Conservation (phyloP, 805 yeast genomes). For the Zygosaccharomyces gambellarensis region DNA sequence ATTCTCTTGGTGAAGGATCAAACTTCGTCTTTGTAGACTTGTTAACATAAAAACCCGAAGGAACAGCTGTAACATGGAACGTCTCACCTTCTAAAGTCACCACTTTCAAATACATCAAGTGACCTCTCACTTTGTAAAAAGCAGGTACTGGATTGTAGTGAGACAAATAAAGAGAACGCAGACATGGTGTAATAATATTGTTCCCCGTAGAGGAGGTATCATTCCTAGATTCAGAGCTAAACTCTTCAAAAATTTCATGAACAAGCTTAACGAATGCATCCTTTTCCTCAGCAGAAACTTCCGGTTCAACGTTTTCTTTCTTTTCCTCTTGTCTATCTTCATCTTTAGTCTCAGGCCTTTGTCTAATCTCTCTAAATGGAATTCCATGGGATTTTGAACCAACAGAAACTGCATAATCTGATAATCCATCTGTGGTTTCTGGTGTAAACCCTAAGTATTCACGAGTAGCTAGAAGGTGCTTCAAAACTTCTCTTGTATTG, state of each 20-base stretch:
- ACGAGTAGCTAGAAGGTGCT: constrained; percentile 31
- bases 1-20: constrained; percentile 53
- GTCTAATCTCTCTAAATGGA: constrained; percentile 23
- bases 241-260: constrained; percentile 22
- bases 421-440: constrained; percentile 31
- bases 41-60: constrained; percentile 75
- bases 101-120: constrained; percentile 67
- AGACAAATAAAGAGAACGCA: constrained; percentile 63
- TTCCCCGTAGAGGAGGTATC: constrained; percentile 20
- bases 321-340: constrained; percentile 13
- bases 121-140: constrained; percentile 61
- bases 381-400: constrained; percentile 29
- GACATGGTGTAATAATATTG: constrained; percentile 34
- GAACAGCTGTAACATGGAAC: constrained; percentile 71
- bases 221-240: constrained; percentile 15
- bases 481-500: constrained; percentile 29
- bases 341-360: constrained; percentile 11
- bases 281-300: constrained; percentile 31
- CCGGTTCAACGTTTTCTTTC: constrained; percentile 21
- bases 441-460: constrained; percentile 33
- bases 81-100: constrained; percentile 79
- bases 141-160: constrained; percentile 85
- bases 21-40: constrained; percentile 62
- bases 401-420: constrained; percentile 33
- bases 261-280: constrained; percentile 20